Base-by-base conservation (phyloP, 768 basidiomycete species). In the Lentinula lateritia region DNA sequence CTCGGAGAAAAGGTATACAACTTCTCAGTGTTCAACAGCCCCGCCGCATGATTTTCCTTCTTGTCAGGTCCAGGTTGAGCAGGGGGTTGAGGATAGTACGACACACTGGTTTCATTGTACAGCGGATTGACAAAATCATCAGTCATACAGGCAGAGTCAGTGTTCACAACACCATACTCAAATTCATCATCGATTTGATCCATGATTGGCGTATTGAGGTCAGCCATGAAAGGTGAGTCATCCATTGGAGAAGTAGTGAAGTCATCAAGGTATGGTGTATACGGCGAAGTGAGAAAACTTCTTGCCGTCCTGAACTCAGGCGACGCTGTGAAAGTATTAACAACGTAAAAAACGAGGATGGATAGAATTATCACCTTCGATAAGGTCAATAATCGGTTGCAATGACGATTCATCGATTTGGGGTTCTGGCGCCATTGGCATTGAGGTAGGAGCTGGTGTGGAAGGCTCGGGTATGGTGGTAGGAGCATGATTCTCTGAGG, bases 1-100 rank as follows among this genome's bases (percentile, higher is more conserved):
- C 68, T 71, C 0, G 86, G 85, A 5, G 85, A 81, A 66, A 87
- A 73, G 4, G 67, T 73, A 66, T 81, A 81, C 63, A 85, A 65
- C 42, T 61, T 61, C 10, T 43, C 28, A 10, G 3, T 28, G 52
- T 52, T 13, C 42, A 54, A 42, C 20, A 23, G 36, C 35, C 35
- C 46, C 5, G 52, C 32, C 4, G 42, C 60, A 45, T 53, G 46
- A 3, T 23, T 4, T 35, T 60, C 35, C 28, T 54, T 46, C 12
- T 42, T 23, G 18, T 28, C 41, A 28, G 32, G 8, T 41, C 38
- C 60, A 15, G 16, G 23, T 46, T 46, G 58, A 32, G 46, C 28
- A 56, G 41, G 7, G 15, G 32, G 13, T 15, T 50, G 48, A n/a
- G 41, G 15, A n/a, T 36, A 59, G n/a, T 35, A 56, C 16, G 41